phyloP scores from a whole-genome alignment of 1,284 basidiomycete genomes.

The Malassezia psittaci region DNA sequence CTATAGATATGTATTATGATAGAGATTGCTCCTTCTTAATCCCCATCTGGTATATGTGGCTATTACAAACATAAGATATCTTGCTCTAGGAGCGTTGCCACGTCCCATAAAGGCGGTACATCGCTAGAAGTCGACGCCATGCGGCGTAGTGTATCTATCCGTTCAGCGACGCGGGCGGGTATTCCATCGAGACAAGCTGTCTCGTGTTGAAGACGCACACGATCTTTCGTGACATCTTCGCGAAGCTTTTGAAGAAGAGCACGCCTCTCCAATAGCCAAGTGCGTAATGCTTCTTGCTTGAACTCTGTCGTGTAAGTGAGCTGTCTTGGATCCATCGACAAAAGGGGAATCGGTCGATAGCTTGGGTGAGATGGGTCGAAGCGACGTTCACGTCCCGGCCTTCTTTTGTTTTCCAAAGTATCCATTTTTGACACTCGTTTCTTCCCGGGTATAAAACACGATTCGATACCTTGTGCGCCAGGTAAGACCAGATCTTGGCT shows the following conservation, averaged over 20 bases:
- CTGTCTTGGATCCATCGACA: conserved; percentile 3
- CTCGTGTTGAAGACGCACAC: not conserved
- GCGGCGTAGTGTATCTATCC: not conserved
- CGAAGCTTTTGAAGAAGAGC: conserved; percentile 8
- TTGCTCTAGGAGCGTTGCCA: not conserved
- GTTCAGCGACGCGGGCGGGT: not conserved
- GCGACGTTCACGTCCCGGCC: not conserved
- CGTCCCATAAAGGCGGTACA: not conserved
- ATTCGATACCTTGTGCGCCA: not conserved
- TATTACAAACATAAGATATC: conserved; percentile 15
- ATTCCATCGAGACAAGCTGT: not conserved
- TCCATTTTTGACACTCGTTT: too few relatives aligned
- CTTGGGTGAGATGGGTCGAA: not conserved
- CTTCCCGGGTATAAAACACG: not conserved
- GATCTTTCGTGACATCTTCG: not conserved
- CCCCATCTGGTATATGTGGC: not conserved
- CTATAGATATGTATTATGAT: conserved; percentile 5
- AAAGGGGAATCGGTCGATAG: not conserved
- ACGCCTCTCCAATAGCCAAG: conserved; percentile 13
- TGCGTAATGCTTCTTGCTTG: conserved; percentile 1
- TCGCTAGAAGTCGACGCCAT: not conserved
- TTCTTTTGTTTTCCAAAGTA: not conserved
- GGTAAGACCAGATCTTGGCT: not conserved
- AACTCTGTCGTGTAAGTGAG: not conserved
- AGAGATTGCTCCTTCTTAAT: too few relatives aligned